A percentile compares a stretch with the other conserved stretches of the same genome.
Evolutionary conservation across 192 early-diverging fungal genomes (phyloP).

Genomic region (Coemansia sp.): DNA sequence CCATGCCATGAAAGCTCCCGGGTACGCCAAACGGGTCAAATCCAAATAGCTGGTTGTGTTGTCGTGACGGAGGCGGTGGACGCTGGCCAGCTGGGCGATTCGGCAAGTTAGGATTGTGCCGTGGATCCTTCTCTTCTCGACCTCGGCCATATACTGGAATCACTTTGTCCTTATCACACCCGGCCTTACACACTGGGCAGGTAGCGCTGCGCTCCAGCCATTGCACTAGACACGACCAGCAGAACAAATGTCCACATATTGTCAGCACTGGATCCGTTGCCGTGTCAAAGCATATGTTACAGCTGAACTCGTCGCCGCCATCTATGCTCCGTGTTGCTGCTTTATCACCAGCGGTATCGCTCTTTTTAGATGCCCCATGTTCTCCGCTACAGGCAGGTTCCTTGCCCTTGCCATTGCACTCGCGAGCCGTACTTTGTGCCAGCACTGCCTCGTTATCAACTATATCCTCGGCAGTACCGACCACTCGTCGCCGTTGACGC

Average conservation of each 20-base stretch:
- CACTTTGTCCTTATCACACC: constrained; percentile 81
- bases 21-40: constrained; percentile 62
- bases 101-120: constrained; percentile 58
- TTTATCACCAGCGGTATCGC: neutral
- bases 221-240: constrained; percentile 74
- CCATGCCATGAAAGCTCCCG: constrained; percentile 59
- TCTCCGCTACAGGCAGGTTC: neutral
- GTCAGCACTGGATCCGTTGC: constrained; percentile 75
- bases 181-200: constrained; percentile 85
- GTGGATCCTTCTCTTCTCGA: constrained; percentile 74
- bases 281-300: constrained; percentile 71
- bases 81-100: constrained; percentile 78
- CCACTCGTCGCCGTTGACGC: constrained; percentile 10
- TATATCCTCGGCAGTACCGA: neutral
- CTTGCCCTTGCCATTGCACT: constrained; percentile 1
- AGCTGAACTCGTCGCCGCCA: constrained; percentile 45
- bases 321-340: neutral
- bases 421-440: constrained; percentile 6
- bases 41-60: constrained; percentile 59
- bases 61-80: constrained; percentile 70
- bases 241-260: constrained; percentile 79
- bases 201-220: constrained; percentile 80
- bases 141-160: constrained; percentile 84
- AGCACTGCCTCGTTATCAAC: neutral
- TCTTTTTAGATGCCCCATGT: neutral